A percentile compares a stretch with the other conserved stretches of the same genome.
Conservation (phyloP, 139 green algal species). For the Coelastrella sp. region DNA sequence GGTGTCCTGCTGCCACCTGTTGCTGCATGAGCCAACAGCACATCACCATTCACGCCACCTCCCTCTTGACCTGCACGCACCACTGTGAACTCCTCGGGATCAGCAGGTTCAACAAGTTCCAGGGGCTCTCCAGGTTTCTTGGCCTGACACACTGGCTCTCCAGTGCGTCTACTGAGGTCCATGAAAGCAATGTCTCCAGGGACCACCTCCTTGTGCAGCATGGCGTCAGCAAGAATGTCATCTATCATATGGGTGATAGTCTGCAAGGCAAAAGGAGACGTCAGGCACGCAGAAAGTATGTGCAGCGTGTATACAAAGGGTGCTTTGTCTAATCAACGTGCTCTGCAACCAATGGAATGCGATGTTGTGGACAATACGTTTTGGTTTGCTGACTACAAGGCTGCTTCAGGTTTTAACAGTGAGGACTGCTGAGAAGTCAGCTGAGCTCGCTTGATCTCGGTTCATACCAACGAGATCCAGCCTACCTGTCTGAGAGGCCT, state of each 20-base stretch:
- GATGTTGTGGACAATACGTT: too few relatives aligned
- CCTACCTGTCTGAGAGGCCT: constrained; percentile 77
- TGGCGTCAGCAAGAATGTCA: constrained; percentile 41
- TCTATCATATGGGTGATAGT: constrained; percentile 39
- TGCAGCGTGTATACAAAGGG: too few relatives aligned
- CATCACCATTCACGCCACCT: background rate
- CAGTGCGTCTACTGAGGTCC: constrained; percentile 25
- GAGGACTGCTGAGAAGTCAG: too few relatives aligned
- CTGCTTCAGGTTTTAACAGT: too few relatives aligned
- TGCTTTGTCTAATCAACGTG: too few relatives aligned
- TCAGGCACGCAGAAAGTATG: too few relatives aligned
- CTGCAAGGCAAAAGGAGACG: too few relatives aligned
- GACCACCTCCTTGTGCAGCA: constrained; percentile 23
- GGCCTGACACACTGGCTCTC: background rate
- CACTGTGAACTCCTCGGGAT: constrained; percentile 1
- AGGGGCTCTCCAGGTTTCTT: constrained; percentile 7
- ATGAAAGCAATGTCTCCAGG: constrained; percentile 28
- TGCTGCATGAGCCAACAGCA: constrained; percentile 4
- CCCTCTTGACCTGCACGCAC: constrained; percentile 6
- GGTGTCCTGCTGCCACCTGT: constrained; percentile 19
- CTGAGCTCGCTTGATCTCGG: too few relatives aligned
- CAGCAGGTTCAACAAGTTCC: background rate
- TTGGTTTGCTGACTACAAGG: too few relatives aligned
- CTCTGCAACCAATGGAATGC: too few relatives aligned
- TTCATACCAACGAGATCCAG: too few relatives aligned